Conservation (phyloP, 805 yeast genomes). For the Schizosaccharomyces osmophilus region DNA sequence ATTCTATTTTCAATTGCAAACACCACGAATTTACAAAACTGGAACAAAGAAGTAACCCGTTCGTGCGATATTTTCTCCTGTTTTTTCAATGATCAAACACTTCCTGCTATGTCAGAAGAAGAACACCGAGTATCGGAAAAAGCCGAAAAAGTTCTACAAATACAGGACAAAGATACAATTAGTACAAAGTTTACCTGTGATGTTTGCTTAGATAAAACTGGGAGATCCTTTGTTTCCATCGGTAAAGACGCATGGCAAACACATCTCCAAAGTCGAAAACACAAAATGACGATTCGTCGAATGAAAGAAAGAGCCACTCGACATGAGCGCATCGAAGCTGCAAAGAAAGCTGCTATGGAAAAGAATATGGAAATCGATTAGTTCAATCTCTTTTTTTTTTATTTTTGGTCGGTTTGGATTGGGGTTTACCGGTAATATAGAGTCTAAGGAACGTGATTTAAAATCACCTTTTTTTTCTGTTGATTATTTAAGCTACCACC, state of each 20-base stretch:
- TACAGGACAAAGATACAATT: neutral
- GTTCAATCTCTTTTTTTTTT: too few species aligned
- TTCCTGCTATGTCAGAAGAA: neutral
- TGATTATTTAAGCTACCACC: too few species aligned
- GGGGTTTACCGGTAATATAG: too few species aligned
- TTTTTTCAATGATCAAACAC: neutral
- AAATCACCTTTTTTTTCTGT: too few species aligned
- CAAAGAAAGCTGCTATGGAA: too few species aligned
- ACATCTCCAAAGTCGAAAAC: neutral
- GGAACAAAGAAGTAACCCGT: conserved; percentile 32
- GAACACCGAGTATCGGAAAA: neutral
- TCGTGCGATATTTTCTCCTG: conserved; percentile 3
- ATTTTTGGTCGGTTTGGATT: too few species aligned
- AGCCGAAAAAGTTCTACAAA: neutral
- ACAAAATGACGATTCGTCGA: neutral
- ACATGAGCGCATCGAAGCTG: neutral
- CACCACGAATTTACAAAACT: conserved; percentile 43
- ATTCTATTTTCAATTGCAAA: conserved; percentile 41
- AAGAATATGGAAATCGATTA: too few species aligned
- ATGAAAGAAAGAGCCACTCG: neutral
- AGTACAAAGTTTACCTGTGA: neutral
- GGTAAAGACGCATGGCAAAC: neutral
- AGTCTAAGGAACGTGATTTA: too few species aligned
- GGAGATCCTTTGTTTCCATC: neutral
- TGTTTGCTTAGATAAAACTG: neutral